These are phyloP conservation scores for Pseudozyma flocculosa DNA, from an alignment of 1,284 basidiomycete genomes.

Conservation along the genomic window DNA sequence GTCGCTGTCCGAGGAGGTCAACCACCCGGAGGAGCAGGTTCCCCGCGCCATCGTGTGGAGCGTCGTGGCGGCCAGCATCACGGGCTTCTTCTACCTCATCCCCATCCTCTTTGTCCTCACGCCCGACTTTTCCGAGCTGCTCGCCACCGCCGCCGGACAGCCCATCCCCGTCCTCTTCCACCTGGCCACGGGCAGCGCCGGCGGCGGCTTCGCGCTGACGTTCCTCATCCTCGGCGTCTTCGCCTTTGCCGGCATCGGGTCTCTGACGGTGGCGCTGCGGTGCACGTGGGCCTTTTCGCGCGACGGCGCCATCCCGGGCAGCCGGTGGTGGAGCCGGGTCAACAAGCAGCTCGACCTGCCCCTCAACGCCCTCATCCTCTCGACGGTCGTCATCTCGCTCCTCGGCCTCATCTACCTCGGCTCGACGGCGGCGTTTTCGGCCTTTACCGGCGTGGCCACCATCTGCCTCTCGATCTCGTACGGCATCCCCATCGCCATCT, in stretches of 20 bases:
- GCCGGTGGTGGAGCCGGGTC: slow-evolving; percentile 58
- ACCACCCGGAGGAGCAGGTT: slow-evolving; percentile 50
- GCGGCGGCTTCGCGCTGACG: slow-evolving; percentile 60
- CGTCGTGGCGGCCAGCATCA: slow-evolving; percentile 60
- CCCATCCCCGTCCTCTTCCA: slow-evolving; percentile 62
- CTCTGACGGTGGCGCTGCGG: slow-evolving; percentile 60
- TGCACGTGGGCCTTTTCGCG: slow-evolving; percentile 61
- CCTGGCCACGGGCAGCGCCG: slow-evolving; percentile 59
- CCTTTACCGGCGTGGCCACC: slow-evolving; percentile 46
- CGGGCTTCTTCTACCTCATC: slow-evolving; percentile 61
- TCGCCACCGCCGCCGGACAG: slow-evolving; percentile 59
- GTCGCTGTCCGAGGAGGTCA: slow-evolving; percentile 59
- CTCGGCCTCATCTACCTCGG: slow-evolving; percentile 58
- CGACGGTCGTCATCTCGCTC: slow-evolving; percentile 59
- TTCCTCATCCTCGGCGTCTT: slow-evolving; percentile 62
- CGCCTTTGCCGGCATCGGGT: slow-evolving; percentile 61
- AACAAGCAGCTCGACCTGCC: slow-evolving; percentile 59
- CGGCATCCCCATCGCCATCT: slow-evolving; percentile 60
- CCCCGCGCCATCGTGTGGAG: slow-evolving; percentile 54
- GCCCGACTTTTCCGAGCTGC: slow-evolving; percentile 58
- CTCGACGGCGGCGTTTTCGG: slow-evolving; percentile 38
- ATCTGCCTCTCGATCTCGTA: slow-evolving; percentile 51
- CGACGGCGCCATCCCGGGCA: slow-evolving; percentile 61
- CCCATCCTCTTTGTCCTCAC: slow-evolving; percentile 61
- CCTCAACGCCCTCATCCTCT: slow-evolving; percentile 59